Evolutionary conservation across 2,329 filamentous ascomycete genomes (phyloP), one percentile per base, ranked within the genome.

Genomic region (Penicillium sp.): DNA sequence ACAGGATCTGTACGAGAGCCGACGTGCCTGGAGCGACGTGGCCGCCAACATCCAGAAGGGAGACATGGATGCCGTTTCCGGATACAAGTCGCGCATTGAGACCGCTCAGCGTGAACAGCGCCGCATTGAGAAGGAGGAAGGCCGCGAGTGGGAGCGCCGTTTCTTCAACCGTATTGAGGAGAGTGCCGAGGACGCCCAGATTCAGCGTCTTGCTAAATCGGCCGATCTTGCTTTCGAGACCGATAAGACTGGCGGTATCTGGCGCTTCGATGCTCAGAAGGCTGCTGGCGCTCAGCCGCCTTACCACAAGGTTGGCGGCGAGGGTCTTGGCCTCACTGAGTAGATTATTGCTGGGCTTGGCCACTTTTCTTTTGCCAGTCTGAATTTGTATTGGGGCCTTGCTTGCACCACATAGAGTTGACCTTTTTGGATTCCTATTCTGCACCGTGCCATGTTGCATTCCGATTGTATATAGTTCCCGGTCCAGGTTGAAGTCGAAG

Each of bases 51-150:
- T 97, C 61, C 77, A 81, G 49, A 81, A 78, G 58, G 87, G 88
- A 51, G 88, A 96, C 67, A 88, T 96, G 79, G 88, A 95, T 59
- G 73, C 79, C 4, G 88, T 88, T 0, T 82, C 82, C 2, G 64
- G 72, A 13, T 87, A 95, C 66, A 97, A 97, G 76, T 79, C 80
- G 50, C 87, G 88, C 69, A 95, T 97, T 56, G 93, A 97, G 71
- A 87, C 88, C 59, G 82, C 84, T 32, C 91, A 97, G 75, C 82
- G 89, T 13, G 87, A 79, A 68, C 76, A 82, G 72, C 82, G 90
- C 56, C 80, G 80, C 65, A 76, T 81, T 62, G 90, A 96, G 68
- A 81, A 81, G 61, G 77, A 79, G n/a, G 86, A 89, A 59, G 83
- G 83, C 19, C 78, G 78, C 38, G 75, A 80, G 35, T 98, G 93